Base-by-base conservation (phyloP, 83 land plant genomes). In the Diphasiastrum complanatum region DNA sequence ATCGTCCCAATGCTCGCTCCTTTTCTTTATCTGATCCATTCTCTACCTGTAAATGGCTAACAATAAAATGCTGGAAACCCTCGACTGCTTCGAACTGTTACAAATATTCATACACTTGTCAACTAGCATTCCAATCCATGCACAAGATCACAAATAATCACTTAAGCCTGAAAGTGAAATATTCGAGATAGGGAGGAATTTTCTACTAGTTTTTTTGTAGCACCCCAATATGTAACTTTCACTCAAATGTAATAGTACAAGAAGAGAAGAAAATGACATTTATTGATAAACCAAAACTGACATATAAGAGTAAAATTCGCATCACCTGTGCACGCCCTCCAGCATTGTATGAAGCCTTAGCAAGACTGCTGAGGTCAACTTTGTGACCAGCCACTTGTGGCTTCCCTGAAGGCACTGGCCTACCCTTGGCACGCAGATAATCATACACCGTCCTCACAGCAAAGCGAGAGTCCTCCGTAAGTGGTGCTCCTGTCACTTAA, bases 281-380 rank as follows among this genome's bases (percentile, higher is more conserved):
- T 40, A 16, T 16, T 8, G 16, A 40, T 40, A 8, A 16, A 40
- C 43, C 16, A 8, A 16, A 40, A 16, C 43, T 8, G 43, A 40
- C 12, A 40, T 16, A 40, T 8, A 40, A 8, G 16, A 40, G 51
- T 31, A 65, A n/a, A n/a, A n/a, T n/a, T n/a, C n/a, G n/a, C n/a
- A n/a, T n/a, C n/a, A n/a, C 68, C 68, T 65, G 68, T 20, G 64
- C 68, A 49, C 68, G 68, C 4, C 68, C 68, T 24, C 68, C 68
- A 8, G 68, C 68, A 32, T 65, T 61, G 37, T 49, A 65, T 2
- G 62, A 52, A 23, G 45, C 45, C n/a, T 41, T 41, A 14, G 45
- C 45, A 41, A 41, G 45, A 41, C 45, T 18, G 18, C 45, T 41
- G n/a, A 41, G 18, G 18, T 41, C 45, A 41, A 41, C 45, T 18